Base-by-base conservation (phyloP, 306 rosid species). In the Prunus mume region DNA sequence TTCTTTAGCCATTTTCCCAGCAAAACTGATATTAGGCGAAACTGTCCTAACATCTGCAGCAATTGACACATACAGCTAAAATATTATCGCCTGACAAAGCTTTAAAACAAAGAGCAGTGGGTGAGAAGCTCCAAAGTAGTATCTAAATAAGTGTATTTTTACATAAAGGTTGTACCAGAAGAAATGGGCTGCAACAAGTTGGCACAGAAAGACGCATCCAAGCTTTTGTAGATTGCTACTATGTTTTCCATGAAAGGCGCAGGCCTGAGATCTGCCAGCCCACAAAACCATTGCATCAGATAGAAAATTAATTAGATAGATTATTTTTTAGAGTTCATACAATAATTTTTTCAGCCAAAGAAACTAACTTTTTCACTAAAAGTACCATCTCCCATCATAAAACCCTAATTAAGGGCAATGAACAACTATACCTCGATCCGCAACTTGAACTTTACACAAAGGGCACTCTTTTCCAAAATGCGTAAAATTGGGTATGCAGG, bases 211-310 rank as follows among this genome's bases (percentile, higher is more conserved):
- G 93, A 80, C 12, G 87, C 85, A 41, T 89, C 92, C 88, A 96
- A 75, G 74, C 87, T 81, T 80, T 72, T 92, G 72, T 89, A 96
- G 52, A 91, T 89, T 2, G 79, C 68, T 9, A 86, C 97, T 82
- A 96, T 75, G 66, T 86, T 96, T 66, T 89, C 99, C 83, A 95
- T 73, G 71, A 90, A 88, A 56, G 93, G 88, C 72, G 81, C 66
- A 41, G 75, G 76, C 84, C 97, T 82, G 77, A 81, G 17, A 81
- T 91, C 98, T 96, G 85, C 79, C 65, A 81, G 46, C 6, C 65
- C 55, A 72, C 19, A 34, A 58, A 52, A 60, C 27, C 49, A 67
- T 43, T 12, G n/a, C 63, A 83, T 32, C 18, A 28, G 17, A 52
- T 78, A 64, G 9, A 62, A 32, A 15, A 17, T 14, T 56, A 1